Evolutionary conservation across 2,329 filamentous ascomycete species (phyloP).

Genomic region (Emmonsiellopsis sp.): DNA sequence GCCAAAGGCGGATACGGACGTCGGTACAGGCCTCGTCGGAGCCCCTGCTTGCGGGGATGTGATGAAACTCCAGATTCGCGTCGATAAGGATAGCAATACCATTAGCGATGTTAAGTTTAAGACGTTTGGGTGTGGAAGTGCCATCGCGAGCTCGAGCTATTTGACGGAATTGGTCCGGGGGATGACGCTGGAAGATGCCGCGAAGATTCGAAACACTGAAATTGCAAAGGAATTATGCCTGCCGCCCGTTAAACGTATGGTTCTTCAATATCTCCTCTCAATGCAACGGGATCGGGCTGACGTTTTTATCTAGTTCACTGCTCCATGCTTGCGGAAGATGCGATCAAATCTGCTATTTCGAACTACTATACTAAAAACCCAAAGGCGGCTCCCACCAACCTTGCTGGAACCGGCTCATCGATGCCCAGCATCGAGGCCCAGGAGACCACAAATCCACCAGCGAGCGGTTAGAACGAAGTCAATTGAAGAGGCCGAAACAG

Average conservation of each 20-base stretch:
- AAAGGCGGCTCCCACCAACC: slow-evolving; percentile 60
- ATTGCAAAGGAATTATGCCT: slow-evolving; percentile 93
- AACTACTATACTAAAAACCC: slow-evolving; percentile 92
- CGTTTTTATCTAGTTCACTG: slow-evolving; percentile 57
- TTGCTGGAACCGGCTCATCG: slow-evolving; percentile 63
- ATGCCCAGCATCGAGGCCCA: slow-evolving; percentile 56
- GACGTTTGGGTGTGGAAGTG: slow-evolving; percentile 90
- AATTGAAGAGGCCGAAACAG: background rate
- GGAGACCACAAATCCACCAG: background rate
- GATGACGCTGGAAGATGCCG: slow-evolving; percentile 92
- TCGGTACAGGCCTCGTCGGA: slow-evolving; percentile 83
- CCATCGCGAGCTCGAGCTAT: slow-evolving; percentile 91
- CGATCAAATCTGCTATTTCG: slow-evolving; percentile 82
- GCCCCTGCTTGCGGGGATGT: slow-evolving; percentile 89
- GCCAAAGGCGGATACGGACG: slow-evolving; percentile 68
- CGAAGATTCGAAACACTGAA: slow-evolving; percentile 89
- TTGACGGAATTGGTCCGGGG: slow-evolving; percentile 89
- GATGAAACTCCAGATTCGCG: slow-evolving; percentile 88
- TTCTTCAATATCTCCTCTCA: slow-evolving; percentile 27
- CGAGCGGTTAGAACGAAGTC: background rate
- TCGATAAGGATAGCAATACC: slow-evolving; percentile 77
- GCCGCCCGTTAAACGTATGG: slow-evolving; percentile 70
- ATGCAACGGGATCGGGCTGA: background rate
- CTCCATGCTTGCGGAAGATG: slow-evolving; percentile 86
- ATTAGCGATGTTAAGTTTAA: slow-evolving; percentile 97